Evolutionary conservation across 1,284 basidiomycete genomes (phyloP).

Genomic region (Neotropicomus parvogracilis): DNA sequence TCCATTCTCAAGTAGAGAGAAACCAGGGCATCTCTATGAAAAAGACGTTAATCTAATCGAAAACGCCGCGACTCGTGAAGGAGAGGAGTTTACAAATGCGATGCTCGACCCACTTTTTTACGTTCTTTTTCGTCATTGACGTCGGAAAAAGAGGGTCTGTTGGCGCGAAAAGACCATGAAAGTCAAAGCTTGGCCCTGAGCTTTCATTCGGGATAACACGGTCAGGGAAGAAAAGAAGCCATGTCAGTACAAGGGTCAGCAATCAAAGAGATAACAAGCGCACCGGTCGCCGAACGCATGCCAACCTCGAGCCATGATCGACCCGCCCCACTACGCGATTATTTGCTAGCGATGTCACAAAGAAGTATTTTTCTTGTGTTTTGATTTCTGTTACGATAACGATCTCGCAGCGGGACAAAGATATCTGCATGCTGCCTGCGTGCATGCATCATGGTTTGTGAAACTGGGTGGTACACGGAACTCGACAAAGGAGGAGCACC

Average conservation of each 20-base stretch:
- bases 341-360: neutral
- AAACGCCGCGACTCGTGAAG: slow-evolving; percentile 9
- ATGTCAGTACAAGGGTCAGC: slow-evolving; percentile 2
- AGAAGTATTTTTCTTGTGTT: neutral
- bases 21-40: slow-evolving; percentile 1
- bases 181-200: slow-evolving; percentile 3
- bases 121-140: slow-evolving; percentile 8
- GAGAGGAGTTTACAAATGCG: neutral
- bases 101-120: slow-evolving; percentile 19
- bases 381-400: neutral
- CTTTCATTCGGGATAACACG: slow-evolving; percentile 20
- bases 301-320: neutral
- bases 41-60: slow-evolving; percentile 12
- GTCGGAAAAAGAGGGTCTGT: neutral
- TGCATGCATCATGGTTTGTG: neutral
- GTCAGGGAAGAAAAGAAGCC: slow-evolving; percentile 26
- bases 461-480: neutral
- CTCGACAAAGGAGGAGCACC: neutral
- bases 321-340: neutral
- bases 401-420: neutral
- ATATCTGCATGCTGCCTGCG: neutral
- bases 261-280: neutral
- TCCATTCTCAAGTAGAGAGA: neutral
- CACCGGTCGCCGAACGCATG: neutral
- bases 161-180: neutral